A percentile compares a stretch with the other conserved stretches of the same genome.
Evolutionary conservation across 352 stramenopile species (phyloP).

Genomic region (Phytophthora litchii): DNA sequence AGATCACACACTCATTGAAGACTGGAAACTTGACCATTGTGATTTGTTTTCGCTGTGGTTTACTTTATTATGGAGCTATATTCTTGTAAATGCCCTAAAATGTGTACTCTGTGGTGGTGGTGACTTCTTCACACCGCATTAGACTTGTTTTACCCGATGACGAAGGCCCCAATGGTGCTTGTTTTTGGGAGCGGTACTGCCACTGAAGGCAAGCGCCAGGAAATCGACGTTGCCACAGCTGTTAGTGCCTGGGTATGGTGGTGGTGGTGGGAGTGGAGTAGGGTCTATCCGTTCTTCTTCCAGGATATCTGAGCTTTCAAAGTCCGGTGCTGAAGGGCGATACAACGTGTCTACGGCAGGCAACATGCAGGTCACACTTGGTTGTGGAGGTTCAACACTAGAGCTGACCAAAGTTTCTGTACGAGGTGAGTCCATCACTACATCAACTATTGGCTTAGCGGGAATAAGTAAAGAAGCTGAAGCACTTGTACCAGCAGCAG

Average conservation of each 20-base stretch:
- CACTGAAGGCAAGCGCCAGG: conserved; percentile 56
- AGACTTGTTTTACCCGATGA: conserved; percentile 22
- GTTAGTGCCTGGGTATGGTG: conserved; percentile 10
- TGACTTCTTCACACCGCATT: conserved; percentile 33
- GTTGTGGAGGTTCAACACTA: neutral
- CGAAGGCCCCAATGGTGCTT: neutral
- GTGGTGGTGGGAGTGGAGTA: conserved; percentile 10
- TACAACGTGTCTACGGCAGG: conserved; percentile 19
- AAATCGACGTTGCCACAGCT: conserved; percentile 41
- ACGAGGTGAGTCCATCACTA: conserved; percentile 3
- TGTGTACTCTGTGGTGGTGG: conserved; percentile 25
- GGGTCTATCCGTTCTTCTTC: conserved; percentile 15
- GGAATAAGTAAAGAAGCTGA: conserved; percentile 27
- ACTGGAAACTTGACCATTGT: conserved; percentile 1
- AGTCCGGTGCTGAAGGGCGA: conserved; percentile 36
- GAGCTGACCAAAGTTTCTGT: conserved; percentile 1
- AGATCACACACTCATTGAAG: neutral
- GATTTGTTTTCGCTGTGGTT: conserved; percentile 6
- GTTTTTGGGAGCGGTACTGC: conserved; percentile 10
- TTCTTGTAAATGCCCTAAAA: conserved; percentile 23
- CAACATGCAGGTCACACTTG: conserved; percentile 12
- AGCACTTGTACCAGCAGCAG: conserved; percentile 20
- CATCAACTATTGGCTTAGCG: conserved; percentile 21
- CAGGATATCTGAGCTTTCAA: conserved; percentile 5
- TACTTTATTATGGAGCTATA: conserved; percentile 4